Evolutionary conservation across 164 flowering plant genomes (phyloP), one percentile per base, ranked within the genome.

Genomic region (Chimonanthus salicifolius): DNA sequence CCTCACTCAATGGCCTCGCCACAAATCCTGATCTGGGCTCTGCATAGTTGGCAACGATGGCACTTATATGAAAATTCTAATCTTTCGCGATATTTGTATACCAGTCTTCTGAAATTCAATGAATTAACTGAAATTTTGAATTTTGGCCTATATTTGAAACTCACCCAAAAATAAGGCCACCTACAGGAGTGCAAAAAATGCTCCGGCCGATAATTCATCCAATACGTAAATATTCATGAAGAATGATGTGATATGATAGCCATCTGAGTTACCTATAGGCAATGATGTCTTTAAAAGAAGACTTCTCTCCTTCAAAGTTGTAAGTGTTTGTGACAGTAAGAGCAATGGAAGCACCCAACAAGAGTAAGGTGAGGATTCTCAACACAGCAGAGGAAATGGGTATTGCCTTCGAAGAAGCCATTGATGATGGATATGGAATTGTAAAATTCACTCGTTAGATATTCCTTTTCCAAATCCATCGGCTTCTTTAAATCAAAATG

Each of bases 211-310:
- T 20, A n/a, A n/a, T n/a, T n/a, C n/a, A n/a, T n/a, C n/a, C n/a
- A n/a, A n/a, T n/a, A 20, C 0, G 21, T 0, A 7, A 3, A 2
- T 18, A 47, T 7, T 46, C n/a, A 33, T 67, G 16, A 9, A 44
- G 9, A 20, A 11, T 9, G 16, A 54, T 54, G 60, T 33, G 33
- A 33, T 33, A 54, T 15, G 16, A 11, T 54, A 20, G 16, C 43
- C 0, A 70, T 49, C 4, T 6, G 4, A 13, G 18, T 33, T 74
- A 77, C 80, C 82, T 78, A 74, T 78, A 83, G 4, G 77, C 73
- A n/a, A 51, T 54, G 51, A 80, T 9, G 64, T 80, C 81, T 58
- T 71, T 76, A 75, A 83, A 83, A 13, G 65, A 58, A 20, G 20
- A 8, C 71, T 80, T 66, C 54, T 5, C 4, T 13, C 76, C 78